Base-by-base conservation (phyloP, 805 yeast species). In the Ascoidea asiatica region DNA sequence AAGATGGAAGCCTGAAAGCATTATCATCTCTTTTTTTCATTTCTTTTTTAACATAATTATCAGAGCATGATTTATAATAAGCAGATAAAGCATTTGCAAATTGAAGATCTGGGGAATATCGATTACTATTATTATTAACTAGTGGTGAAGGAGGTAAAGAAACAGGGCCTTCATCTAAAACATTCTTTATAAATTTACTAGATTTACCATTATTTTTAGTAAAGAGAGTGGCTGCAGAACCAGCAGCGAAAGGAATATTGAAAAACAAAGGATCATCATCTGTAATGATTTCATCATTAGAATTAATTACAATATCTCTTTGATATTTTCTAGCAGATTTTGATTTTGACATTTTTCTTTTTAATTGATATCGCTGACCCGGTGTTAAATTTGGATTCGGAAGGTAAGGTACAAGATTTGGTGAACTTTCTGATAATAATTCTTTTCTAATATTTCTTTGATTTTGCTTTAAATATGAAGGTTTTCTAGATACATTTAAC, bases 221-320 rank as follows among this genome's bases (percentile, higher is more conserved):
- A 20, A 41, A 42, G 4, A 38, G 19, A 21, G 39, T 39, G 11
- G 44, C 39, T 4, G 45, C 19, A 3, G 48, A 46, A n/a, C 51
- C 45, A 15, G 47, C 18, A 7, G 52, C 52, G 29, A 44, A 49
- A 15, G 52, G 52, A 29, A 49, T 49, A 43, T 49, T 49, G 47
- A 47, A 49, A 23, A 49, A 47, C 5, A 49, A 29, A 5, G 51
- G 44, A 29, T 44, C 46, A 21, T 13, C 42, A 6, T n/a, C 20
- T 21, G 46, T 46, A 21, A 48, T 21, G 13, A 48, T 19, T 23
- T 49, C 52, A 41, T 49, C 50, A 21, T 47, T 39, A 5, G 45
- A 42, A 23, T 49, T 45, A 13, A 47, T 47, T 18, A 37, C 22
- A 40, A 38, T 47, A 47, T 21, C 45, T 47, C 40, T 46, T 49